These are phyloP conservation scores for Sugiyamaella smithiae DNA, from an alignment of 805 yeast species.

Conservation along the genomic window DNA sequence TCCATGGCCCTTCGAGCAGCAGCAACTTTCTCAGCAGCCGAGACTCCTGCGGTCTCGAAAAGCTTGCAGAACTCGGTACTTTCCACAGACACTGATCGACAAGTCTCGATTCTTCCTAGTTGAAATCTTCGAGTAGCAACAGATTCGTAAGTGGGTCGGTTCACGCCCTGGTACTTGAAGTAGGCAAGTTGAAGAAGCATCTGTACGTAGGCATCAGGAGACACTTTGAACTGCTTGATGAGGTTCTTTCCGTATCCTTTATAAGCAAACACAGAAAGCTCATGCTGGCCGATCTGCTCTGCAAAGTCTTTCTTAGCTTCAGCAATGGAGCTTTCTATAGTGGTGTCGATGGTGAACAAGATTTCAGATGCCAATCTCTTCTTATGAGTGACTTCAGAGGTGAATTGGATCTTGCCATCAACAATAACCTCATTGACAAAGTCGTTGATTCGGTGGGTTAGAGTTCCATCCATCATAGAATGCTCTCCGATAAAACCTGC, in stretches of 20 bases:
- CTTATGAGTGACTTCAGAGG: conserved; percentile 21
- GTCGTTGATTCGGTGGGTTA: conserved; percentile 85
- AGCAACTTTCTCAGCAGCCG: conserved; percentile 55
- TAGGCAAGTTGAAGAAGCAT: conserved; percentile 89
- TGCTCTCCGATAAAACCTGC: conserved; percentile 97
- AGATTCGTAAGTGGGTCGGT: conserved; percentile 91
- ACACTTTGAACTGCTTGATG: conserved; percentile 77
- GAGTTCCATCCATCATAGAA: conserved; percentile 97
- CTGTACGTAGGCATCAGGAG: conserved; percentile 94
- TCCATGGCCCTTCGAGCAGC: conserved; percentile 70
- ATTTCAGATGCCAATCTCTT: conserved; percentile 34
- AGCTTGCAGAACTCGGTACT: conserved; percentile 67
- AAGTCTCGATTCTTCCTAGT: conserved; percentile 92
- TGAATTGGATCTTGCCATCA: conserved; percentile 44
- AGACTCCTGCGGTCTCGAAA: conserved; percentile 57
- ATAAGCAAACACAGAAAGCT: conserved; percentile 75
- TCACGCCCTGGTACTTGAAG: conserved; percentile 73
- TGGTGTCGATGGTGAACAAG: conserved; percentile 56
- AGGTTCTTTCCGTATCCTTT: conserved; percentile 81
- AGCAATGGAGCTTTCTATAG: conserved; percentile 49
- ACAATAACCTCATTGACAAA: conserved; percentile 57
- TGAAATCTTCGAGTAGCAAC: conserved; percentile 89
- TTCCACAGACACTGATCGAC: conserved; percentile 76
- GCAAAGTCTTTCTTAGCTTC: conserved; percentile 57
- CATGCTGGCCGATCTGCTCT: conserved; percentile 59